Evolutionary conservation across 2,329 filamentous ascomycete species (phyloP).

Genomic region (Sporothrix euskadiensis): DNA sequence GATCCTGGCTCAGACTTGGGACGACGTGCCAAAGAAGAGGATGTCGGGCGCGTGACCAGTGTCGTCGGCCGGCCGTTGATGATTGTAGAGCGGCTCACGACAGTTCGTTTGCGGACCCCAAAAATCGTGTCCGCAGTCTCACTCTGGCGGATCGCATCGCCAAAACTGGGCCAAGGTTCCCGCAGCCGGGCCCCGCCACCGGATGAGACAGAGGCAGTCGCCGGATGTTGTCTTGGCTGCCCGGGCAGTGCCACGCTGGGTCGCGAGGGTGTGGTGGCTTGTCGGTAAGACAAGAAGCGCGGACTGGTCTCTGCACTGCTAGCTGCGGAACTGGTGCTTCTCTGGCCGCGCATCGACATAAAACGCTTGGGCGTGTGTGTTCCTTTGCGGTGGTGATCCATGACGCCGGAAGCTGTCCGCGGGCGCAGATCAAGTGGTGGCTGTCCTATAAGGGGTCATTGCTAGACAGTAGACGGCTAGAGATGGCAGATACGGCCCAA

Average conservation of each 20-base stretch:
- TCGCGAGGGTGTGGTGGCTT: not conserved
- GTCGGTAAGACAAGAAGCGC: not conserved
- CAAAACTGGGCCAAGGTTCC: conserved; percentile 10
- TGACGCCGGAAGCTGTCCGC: conserved; percentile 1
- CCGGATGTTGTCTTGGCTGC: not conserved
- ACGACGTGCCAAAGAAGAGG: not conserved
- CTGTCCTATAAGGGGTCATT: not conserved
- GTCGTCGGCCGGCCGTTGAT: not conserved
- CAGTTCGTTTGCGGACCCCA: not conserved
- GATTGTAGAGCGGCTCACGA: not conserved
- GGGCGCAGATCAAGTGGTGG: not conserved
- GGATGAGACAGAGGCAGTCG: not conserved
- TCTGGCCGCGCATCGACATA: not conserved
- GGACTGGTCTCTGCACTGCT: conserved; percentile 15
- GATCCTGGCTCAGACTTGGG: conserved; percentile 23
- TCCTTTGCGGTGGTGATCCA: not conserved
- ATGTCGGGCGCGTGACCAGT: not conserved
- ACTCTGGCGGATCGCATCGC: not conserved
- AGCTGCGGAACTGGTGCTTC: conserved; percentile 4
- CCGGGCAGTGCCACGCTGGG: not conserved
- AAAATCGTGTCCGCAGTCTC: not conserved
- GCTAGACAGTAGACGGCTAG: not conserved
- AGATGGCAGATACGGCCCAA: too few relatives aligned
- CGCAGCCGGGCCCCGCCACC: not conserved
- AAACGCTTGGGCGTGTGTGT: not conserved